Evolutionary conservation across 768 basidiomycete species (phyloP), one percentile per base, ranked within the genome.

Genomic region (Serendipita sp.): DNA sequence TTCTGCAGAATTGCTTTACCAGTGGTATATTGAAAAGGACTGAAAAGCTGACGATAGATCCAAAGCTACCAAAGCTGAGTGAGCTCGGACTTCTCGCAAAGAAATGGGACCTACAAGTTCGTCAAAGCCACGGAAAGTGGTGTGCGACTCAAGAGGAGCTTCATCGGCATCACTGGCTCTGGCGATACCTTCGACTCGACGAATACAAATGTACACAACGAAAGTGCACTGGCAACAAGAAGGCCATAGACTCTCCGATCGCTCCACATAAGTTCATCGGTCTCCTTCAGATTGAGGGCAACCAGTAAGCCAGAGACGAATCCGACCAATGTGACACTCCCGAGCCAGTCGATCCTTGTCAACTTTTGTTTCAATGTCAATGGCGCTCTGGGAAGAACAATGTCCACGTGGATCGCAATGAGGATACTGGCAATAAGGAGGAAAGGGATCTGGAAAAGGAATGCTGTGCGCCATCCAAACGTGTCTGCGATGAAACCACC

Each of bases 141-240:
- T 27, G 88, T 93, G 63, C 92, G 78, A 70, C 84, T 82, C 36
- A 79, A 81, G 37, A 94, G 80, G 64, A 94, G 75, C 62, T 81
- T 81, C 67, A 96, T 74, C 55, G 95, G 95, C 84, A 99, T 87
- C 62, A 97, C 87, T 15, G 96, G 96, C 72, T 87, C 88, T 2
- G 81, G 78, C 2, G 89, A 83, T 77, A 81, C 84, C 67, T 80
- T 78, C 64, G 83, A 83, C 74, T 99, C 95, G 29, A 90, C 88
- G 52, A 82, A 71, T 34, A 94, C 71, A 72, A 99, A 98, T 2
- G 77, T 69, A 3, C 76, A 67, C 8, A 78, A 76, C 62, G 78
- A 85, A 23, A 86, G 66, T 55, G 73, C 73, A 68, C 89, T 86
- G 45, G 75, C 70, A 63, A 77, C 65, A 50, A 96, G 74, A 48